Evolutionary conservation across 345 rosid species (phyloP).

Genomic region (Anastatica hierochuntica): DNA sequence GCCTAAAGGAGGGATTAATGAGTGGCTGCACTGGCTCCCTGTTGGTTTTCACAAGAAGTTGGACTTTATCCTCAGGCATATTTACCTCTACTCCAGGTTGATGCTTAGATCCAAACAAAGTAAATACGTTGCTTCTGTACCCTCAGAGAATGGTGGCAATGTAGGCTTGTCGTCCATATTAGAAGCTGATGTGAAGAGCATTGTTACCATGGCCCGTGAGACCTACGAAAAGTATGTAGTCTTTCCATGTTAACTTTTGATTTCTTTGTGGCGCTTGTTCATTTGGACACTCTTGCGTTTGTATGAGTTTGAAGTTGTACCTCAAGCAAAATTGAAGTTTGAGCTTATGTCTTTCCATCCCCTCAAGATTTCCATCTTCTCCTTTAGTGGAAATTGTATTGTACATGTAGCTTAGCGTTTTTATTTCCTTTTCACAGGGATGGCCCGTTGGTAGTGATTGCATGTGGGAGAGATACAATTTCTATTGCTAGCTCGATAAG

Average conservation of each 20-base stretch:
- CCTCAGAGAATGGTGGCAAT: constrained; percentile 48
- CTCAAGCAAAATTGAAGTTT: background rate
- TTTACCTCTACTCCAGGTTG: constrained; percentile 44
- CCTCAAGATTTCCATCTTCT: too few relatives aligned
- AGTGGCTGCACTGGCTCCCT: constrained; percentile 93
- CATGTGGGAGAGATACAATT: constrained; percentile 90
- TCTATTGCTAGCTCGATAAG: constrained; percentile 85
- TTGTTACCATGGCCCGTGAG: constrained; percentile 66
- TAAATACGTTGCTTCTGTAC: constrained; percentile 24
- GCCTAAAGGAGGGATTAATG: constrained; percentile 88
- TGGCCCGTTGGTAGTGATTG: constrained; percentile 87
- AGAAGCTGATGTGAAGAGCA: constrained; percentile 73
- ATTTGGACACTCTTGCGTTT: background rate
- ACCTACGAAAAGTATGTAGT: constrained; percentile 63
- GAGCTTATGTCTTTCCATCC: background rate
- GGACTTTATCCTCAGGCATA: constrained; percentile 39
- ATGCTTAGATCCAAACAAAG: constrained; percentile 28
- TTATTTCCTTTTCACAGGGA: constrained; percentile 42
- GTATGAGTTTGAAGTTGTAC: background rate
- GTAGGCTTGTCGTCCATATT: constrained; percentile 61
- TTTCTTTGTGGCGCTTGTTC: background rate
- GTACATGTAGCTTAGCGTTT: background rate
- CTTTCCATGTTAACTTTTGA: background rate
- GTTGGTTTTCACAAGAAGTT: constrained; percentile 70
- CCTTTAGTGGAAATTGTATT: too few relatives aligned